These are phyloP conservation scores for Alternaria infectoria DNA, from an alignment of 2,329 filamentous ascomycete genomes.

Conservation along the genomic window DNA sequence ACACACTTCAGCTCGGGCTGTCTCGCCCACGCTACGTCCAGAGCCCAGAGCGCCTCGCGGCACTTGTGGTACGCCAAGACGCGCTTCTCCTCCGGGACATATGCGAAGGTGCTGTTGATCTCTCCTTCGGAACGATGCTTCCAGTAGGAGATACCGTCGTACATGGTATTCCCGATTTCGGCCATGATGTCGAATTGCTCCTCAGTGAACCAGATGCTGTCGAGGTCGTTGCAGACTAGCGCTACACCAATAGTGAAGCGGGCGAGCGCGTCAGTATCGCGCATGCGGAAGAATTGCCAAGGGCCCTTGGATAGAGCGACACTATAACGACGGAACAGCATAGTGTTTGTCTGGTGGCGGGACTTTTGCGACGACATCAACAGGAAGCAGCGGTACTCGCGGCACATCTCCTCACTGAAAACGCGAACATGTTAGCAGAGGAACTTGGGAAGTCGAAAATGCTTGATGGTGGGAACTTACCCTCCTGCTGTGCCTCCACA, in stretches of 20 bases:
- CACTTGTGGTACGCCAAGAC: conserved; percentile 17
- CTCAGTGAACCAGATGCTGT: conserved; percentile 27
- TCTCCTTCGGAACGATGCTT: conserved; percentile 46
- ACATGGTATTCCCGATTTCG: conserved; percentile 39
- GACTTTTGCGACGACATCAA: conserved; percentile 25
- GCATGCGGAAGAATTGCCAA: conserved; percentile 39
- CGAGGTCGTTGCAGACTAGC: conserved; percentile 43
- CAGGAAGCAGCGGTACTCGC: conserved; percentile 15
- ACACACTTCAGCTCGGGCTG: conserved; percentile 2
- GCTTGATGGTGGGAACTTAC: not conserved
- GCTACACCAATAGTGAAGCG: conserved; percentile 44
- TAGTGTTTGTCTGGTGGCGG: conserved; percentile 9
- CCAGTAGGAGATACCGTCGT: conserved; percentile 44
- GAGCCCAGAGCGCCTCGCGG: conserved; percentile 5
- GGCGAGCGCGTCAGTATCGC: conserved; percentile 43
- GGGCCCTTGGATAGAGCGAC: conserved; percentile 33
- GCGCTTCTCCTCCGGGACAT: conserved; percentile 29
- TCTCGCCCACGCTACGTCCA: conserved; percentile 2
- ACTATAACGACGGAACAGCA: conserved; percentile 40
- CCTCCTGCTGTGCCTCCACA: not conserved
- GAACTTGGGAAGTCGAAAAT: not conserved
- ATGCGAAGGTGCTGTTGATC: conserved; percentile 45
- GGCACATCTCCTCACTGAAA: not conserved
- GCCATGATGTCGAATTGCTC: conserved; percentile 11
- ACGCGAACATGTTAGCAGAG: not conserved